Evolutionary conservation across 2,329 filamentous ascomycete species (phyloP), one percentile per base, ranked within the genome.

Genomic region (Beauveria sp.): DNA sequence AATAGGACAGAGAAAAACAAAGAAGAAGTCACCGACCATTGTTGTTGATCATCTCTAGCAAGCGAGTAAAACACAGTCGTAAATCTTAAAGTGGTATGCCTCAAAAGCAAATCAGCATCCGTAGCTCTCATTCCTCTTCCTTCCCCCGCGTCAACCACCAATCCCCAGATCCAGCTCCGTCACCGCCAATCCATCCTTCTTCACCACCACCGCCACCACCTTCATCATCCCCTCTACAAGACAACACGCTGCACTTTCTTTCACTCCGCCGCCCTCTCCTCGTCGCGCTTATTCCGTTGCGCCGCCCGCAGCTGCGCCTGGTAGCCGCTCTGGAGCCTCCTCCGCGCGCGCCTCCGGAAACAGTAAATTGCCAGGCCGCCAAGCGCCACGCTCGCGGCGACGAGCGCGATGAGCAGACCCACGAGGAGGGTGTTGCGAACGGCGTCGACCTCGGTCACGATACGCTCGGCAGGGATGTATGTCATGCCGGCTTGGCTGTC

Each of bases 351-450:
- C n/a, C 49, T 49, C 22, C 58, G 58, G 24, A 45, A 18, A 49
- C 48, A 53, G 49, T 60, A 60, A 4, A 48, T 46, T 16, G 57
- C 31, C 18, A 60, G 48, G 38, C 34, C 42, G 48, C 57, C 57
- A n/a, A 60, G 38, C 48, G 40, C 49, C 12, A 60, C 40, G 58
- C 49, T 60, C 12, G 26, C 58, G 24, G 40, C 58, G 28, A 40
- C 49, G 49, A 53, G 40, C 12, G 26, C 49, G 20, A 60, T 28
- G 16, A 60, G 58, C 4, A 60, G 49, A 14, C 34, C 49, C 14
- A 60, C 58, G 40, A 60, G 48, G 40, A 60, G 7, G 16, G 58
- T 60, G 49, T 60, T 60, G 28, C 53, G 58, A 1, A 22, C 42
- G 50, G 59, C 59, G 42, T 55, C 59, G 42, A 9, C 40, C 26